These are phyloP conservation scores for Melaleuca alternifolia DNA, from an alignment of 345 rosid genomes.

Conservation along the genomic window DNA sequence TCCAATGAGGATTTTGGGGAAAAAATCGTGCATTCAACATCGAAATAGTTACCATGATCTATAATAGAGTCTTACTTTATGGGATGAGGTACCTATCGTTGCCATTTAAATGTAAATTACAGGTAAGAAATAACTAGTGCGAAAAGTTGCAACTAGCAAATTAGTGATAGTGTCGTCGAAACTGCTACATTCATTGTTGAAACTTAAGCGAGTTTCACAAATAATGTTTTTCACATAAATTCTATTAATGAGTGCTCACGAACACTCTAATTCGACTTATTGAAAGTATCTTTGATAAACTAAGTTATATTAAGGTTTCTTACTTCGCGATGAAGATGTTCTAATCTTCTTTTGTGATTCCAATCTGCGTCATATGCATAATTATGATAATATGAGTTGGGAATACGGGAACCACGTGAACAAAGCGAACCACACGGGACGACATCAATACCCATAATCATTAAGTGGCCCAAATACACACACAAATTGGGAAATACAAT, in stretches of 20 bases:
- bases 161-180: neutral
- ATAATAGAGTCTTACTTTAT: neutral
- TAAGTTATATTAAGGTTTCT: neutral
- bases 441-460: neutral
- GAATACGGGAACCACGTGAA: neutral
- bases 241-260: rapidly evolving
- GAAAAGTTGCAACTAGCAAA: neutral
- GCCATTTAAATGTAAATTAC: neutral
- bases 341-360: too few species aligned
- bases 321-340: neutral
- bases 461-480: neutral
- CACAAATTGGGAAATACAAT: neutral
- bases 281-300: neutral
- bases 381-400: neutral
- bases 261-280: neutral
- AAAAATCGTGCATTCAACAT: neutral
- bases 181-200: neutral
- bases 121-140: neutral
- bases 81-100: neutral
- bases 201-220: neutral
- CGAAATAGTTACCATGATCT: neutral
- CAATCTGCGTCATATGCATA: neutral
- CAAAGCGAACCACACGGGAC: neutral
- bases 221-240: neutral
- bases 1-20: neutral